Evolutionary conservation across 345 rosid species (phyloP).

Genomic region (Corchorus capsularis): DNA sequence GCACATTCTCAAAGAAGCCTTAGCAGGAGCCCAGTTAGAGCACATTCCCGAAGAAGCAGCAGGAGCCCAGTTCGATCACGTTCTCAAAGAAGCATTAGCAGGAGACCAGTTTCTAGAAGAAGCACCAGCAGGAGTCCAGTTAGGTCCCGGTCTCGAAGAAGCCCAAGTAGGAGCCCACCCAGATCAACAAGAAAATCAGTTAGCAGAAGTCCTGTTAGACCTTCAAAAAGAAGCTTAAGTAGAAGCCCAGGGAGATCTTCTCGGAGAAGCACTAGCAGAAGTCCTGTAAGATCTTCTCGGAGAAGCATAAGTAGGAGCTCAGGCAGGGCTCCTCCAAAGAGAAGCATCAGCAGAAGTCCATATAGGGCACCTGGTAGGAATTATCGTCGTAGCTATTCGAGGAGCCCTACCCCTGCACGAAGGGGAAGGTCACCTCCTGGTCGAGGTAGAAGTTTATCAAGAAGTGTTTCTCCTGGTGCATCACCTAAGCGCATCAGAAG

Average conservation of each 20-base stretch:
- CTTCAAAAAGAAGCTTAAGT: conserved; percentile 29
- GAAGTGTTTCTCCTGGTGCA: conserved; percentile 78
- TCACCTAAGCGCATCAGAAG: conserved; percentile 85
- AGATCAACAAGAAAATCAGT: conserved; percentile 27
- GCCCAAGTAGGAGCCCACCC: conserved; percentile 57
- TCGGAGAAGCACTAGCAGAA: conserved; percentile 57
- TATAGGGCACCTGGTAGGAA: conserved; percentile 51
- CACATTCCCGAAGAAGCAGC: conserved; percentile 14
- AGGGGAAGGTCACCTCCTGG: conserved; percentile 61
- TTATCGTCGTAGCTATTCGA: conserved; percentile 55
- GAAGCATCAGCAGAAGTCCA: conserved; percentile 69
- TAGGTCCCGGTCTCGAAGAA: conserved; percentile 34
- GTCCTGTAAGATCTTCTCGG: conserved; percentile 43
- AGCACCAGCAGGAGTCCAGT: conserved; percentile 61
- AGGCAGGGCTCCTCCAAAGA: conserved; percentile 48
- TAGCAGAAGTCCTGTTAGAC: conserved; percentile 43
- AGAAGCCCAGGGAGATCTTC: conserved; percentile 48
- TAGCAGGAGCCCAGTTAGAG: conserved; percentile 51
- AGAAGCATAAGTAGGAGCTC: conserved; percentile 68
- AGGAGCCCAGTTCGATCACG: conserved; percentile 35
- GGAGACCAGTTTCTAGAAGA: conserved; percentile 47
- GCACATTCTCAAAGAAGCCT: conserved; percentile 35
- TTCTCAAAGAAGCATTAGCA: conserved; percentile 29
- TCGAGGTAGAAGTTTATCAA: conserved; percentile 74
- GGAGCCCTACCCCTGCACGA: conserved; percentile 55